These are phyloP conservation scores for Spathaspora hagerdaliae DNA, from an alignment of 805 yeast genomes.

Conservation along the genomic window DNA sequence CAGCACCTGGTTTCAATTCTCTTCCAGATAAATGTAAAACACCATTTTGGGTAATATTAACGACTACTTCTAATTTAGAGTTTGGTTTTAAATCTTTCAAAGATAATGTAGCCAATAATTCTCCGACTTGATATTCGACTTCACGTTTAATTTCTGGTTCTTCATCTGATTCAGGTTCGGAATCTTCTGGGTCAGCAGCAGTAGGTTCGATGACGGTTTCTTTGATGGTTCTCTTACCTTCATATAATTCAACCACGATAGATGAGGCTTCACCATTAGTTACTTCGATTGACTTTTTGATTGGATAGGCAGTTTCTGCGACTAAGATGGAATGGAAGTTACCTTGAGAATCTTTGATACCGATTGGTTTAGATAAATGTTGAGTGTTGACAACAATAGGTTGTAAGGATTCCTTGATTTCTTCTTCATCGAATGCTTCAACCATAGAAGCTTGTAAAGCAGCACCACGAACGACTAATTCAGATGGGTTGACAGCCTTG, in stretches of 20 bases:
- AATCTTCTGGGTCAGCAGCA: constrained; percentile 49
- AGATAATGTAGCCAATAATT: constrained; percentile 72
- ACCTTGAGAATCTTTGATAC: constrained; percentile 72
- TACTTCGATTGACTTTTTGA: constrained; percentile 68
- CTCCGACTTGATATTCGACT: constrained; percentile 69
- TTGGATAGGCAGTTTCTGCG: constrained; percentile 87
- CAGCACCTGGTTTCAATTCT: constrained; percentile 58
- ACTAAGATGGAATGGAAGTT: constrained; percentile 69
- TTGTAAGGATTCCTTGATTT: constrained; percentile 72
- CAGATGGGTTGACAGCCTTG: constrained; percentile 84
- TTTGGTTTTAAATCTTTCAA: constrained; percentile 66
- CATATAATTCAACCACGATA: constrained; percentile 69
- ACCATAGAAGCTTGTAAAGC: constrained; percentile 92
- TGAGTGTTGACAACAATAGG: constrained; percentile 86
- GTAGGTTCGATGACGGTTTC: constrained; percentile 76
- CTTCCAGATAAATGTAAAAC: constrained; percentile 62
- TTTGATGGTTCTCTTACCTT: constrained; percentile 79
- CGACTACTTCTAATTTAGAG: constrained; percentile 62
- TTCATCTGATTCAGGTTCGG: constrained; percentile 57
- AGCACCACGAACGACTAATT: constrained; percentile 88
- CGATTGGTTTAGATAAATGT: constrained; percentile 80
- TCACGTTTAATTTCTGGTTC: constrained; percentile 86
- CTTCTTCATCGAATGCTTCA: constrained; percentile 79
- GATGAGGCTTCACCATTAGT: constrained; percentile 55
- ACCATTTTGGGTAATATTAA: constrained; percentile 64